Percentiles rank a stretch among this genome's conserved stretches.
Evolutionary conservation across 2,329 filamentous ascomycete species (phyloP).

Genomic region (Tolypocladium tropicale): DNA sequence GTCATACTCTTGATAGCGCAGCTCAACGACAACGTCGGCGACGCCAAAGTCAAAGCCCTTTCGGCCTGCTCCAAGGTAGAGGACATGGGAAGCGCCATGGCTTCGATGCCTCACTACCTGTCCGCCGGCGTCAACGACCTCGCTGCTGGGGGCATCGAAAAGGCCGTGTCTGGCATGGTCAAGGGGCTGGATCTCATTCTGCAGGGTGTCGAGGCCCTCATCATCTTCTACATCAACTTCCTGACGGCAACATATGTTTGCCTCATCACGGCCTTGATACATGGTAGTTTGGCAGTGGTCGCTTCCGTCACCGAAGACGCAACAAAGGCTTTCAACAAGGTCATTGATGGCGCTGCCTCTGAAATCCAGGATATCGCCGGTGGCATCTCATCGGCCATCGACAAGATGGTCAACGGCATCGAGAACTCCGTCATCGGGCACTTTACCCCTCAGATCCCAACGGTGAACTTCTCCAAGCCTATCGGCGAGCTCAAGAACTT

Average conservation of each 20-base stretch:
- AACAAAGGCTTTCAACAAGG: slow-evolving; percentile 37
- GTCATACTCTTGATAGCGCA: slow-evolving; percentile 65
- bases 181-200: slow-evolving; percentile 68
- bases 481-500: slow-evolving; percentile 61
- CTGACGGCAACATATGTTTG: slow-evolving; percentile 85
- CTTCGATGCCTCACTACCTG: slow-evolving; percentile 96
- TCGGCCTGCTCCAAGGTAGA: slow-evolving; percentile 88
- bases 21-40: slow-evolving; percentile 63
- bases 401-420: slow-evolving; percentile 34
- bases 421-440: slow-evolving; percentile 39
- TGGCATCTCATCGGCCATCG: slow-evolving; percentile 36
- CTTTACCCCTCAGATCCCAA: slow-evolving; percentile 31
- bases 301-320: slow-evolving; percentile 41
- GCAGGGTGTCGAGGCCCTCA: slow-evolving; percentile 74
- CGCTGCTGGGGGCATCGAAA: slow-evolving; percentile 69
- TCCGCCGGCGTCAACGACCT: slow-evolving; percentile 80
- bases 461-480: slow-evolving; percentile 54
- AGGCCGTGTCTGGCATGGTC: slow-evolving; percentile 70
- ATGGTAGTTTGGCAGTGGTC: slow-evolving; percentile 65
- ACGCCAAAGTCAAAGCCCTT: slow-evolving; percentile 71
- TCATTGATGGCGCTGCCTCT: slow-evolving; percentile 45
- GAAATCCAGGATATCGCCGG: slow-evolving; percentile 48
- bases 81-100: slow-evolving; percentile 87
- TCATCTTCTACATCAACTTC: slow-evolving; percentile 88
- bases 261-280: slow-evolving; percentile 72